Base-by-base conservation (phyloP, 1,139 yeast species). In the Pichia sp. region DNA sequence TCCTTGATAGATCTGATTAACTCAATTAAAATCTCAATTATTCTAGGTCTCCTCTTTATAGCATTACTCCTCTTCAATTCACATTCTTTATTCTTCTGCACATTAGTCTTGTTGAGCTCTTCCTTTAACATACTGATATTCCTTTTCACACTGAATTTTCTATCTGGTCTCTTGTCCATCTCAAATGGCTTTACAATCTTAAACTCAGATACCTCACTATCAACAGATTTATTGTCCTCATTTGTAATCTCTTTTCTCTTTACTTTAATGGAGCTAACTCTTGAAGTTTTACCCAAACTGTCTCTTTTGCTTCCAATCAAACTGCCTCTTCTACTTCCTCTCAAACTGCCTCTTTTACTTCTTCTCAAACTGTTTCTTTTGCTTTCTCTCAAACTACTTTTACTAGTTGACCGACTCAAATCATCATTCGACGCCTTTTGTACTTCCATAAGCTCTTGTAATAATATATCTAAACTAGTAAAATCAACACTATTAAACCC, bases 11-110 rank as follows among this genome's bases (percentile, higher is more conserved):
- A 37, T 11, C 41, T 38, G 4, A 51, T 22, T 4, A 56, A 30
- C 3, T 21, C 20, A 3, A 44, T 17, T 6, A 55, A 20, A n/a
- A 30, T 36, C 2, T 53, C 47, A 11, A 57, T 35, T 51, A 59
- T 53, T 4, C 57, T 53, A 2, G 45, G 33, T 34, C 51, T 57
- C 25, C 60, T 43, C 36, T 48, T 52, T n/a, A 52, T 48, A 4
- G 62, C 62, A 40, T 56, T 56, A 1, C 57, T 48, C 32, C 61
- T 44, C 31, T 47, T 53, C 19, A 58, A 36, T 30, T 46, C 51
- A 11, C 32, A 30, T 7, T 30, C 5, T 26, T 6, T 6, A 6
- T 4, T 14, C 3, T 26, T 26, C 8, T 26, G 8, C 6, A n/a
- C n/a, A 5, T 14, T 4, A 14, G 5, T 14, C 11, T 14, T 26